Conservation (phyloP, 257 asterid genomes). For the Nicotiana obtusifolia region DNA sequence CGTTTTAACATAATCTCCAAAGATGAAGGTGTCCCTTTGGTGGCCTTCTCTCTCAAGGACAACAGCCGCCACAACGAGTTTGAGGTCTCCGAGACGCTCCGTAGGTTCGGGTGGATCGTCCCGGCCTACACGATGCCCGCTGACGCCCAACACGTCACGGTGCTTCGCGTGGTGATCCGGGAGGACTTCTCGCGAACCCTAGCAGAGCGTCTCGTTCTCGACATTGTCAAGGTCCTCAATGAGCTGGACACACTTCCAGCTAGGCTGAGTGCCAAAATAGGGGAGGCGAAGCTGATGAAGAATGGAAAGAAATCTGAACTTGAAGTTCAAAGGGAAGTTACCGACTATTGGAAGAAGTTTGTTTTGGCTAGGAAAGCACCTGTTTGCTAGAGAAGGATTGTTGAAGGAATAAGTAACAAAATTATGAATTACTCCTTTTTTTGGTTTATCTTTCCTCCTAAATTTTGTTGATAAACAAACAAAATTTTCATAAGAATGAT, state of each 20-base stretch:
- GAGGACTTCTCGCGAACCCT: slow-evolving; percentile 30
- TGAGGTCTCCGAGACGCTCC: slow-evolving; percentile 21
- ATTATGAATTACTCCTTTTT: background rate
- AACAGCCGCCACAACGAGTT: slow-evolving; percentile 23
- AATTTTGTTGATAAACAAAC: background rate
- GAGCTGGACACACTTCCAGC: slow-evolving; percentile 23
- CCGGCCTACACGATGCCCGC: slow-evolving; percentile 36
- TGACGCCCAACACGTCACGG: slow-evolving; percentile 26
- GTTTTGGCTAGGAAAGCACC: slow-evolving; percentile 23
- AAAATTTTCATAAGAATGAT: background rate
- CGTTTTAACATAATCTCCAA: slow-evolving; percentile 29
- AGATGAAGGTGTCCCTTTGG: slow-evolving; percentile 30
- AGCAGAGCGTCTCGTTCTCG: slow-evolving; percentile 24
- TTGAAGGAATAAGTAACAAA: background rate
- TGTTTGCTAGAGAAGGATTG: background rate
- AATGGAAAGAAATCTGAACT: slow-evolving; percentile 18
- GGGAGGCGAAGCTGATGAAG: background rate
- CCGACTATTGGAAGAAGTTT: slow-evolving; percentile 25
- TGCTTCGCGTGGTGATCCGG: slow-evolving; percentile 25
- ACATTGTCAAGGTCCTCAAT: slow-evolving; percentile 19
- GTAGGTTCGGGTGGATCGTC: slow-evolving; percentile 33
- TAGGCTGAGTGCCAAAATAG: background rate
- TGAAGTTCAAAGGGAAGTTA: slow-evolving; percentile 21
- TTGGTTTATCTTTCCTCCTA: background rate
- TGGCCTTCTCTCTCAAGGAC: slow-evolving; percentile 36